Evolutionary conservation across 768 basidiomycete species (phyloP).

Genomic region (Leccinum olivaceopallidum): DNA sequence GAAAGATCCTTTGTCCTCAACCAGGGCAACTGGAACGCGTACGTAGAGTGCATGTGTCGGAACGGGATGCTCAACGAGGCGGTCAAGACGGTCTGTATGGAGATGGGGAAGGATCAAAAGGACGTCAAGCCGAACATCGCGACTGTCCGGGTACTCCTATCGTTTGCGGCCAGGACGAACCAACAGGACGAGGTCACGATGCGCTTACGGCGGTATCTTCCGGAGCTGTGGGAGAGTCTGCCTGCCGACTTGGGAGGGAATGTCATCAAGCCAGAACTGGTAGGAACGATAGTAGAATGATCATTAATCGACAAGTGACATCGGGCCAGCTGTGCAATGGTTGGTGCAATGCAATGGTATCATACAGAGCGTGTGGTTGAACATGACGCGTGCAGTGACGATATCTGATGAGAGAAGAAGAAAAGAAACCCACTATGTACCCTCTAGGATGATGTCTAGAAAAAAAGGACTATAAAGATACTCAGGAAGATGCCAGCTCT

Average conservation of each 20-base stretch:
- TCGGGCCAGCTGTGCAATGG: conserved; percentile 11
- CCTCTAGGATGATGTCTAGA: conserved; percentile 28
- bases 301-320: conserved; percentile 19
- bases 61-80: conserved; percentile 67
- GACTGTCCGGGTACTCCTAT: conserved; percentile 41
- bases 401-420: conserved; percentile 50
- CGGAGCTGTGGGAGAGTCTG: conserved; percentile 35
- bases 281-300: conserved; percentile 10
- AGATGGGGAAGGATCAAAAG: conserved; percentile 51
- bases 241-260: conserved; percentile 23
- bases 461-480: conserved; percentile 16
- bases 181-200: conserved; percentile 46
- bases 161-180: conserved; percentile 47
- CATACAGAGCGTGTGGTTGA: conserved; percentile 62
- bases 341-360: conserved; percentile 30
- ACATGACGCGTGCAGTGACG: conserved; percentile 42
- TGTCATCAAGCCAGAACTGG: conserved; percentile 19
- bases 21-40: conserved; percentile 74
- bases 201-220: conserved; percentile 44
- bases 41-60: conserved; percentile 86
- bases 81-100: conserved; percentile 56
- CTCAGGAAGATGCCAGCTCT: conserved; percentile 54
- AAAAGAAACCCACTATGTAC: conserved; percentile 41
- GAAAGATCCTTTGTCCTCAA: conserved; percentile 55
- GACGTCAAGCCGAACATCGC: conserved; percentile 46